Percentiles rank a stretch among this genome's conserved stretches.
These are phyloP conservation scores for Trichomonas vaginalis DNA, from an alignment of 208 protist species.

Conservation along the genomic window DNA sequence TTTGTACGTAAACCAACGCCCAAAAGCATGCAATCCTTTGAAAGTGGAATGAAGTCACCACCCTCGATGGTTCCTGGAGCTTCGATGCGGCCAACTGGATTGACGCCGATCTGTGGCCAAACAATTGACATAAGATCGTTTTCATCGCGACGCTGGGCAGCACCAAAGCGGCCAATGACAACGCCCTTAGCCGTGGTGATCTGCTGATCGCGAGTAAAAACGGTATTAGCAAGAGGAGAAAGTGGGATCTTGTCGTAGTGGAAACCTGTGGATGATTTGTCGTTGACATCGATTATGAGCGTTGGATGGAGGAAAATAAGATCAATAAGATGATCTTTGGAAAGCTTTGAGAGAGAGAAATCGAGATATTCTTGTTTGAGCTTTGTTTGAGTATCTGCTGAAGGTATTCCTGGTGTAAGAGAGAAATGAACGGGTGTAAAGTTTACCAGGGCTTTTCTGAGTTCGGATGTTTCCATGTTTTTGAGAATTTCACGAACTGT, in stretches of 20 bases:
- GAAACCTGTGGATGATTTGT: background rate
- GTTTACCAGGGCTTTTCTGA: background rate
- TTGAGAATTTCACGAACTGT: slow-evolving; percentile 7
- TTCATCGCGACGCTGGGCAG: background rate
- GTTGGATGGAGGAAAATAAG: background rate
- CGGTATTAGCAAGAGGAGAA: background rate
- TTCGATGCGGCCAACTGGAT: background rate
- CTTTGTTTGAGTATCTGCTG: background rate
- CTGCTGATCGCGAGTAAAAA: background rate
- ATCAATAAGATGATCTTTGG: background rate
- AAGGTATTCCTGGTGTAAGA: background rate
- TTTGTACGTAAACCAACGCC: background rate
- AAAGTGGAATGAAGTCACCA: background rate
- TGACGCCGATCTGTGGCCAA: background rate
- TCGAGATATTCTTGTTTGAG: background rate
- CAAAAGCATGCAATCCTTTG: background rate
- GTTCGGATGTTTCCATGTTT: background rate
- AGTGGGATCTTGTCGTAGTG: background rate
- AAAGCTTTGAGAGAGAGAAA: background rate
- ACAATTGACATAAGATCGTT: background rate
- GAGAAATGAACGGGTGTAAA: background rate
- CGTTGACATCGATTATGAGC: background rate
- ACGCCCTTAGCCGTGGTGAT: slow-evolving; percentile 2
- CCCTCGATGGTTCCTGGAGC: background rate
- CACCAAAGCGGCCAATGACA: background rate